Evolutionary conservation across 306 rosid species (phyloP).

Genomic region (Sicyos edulis): DNA sequence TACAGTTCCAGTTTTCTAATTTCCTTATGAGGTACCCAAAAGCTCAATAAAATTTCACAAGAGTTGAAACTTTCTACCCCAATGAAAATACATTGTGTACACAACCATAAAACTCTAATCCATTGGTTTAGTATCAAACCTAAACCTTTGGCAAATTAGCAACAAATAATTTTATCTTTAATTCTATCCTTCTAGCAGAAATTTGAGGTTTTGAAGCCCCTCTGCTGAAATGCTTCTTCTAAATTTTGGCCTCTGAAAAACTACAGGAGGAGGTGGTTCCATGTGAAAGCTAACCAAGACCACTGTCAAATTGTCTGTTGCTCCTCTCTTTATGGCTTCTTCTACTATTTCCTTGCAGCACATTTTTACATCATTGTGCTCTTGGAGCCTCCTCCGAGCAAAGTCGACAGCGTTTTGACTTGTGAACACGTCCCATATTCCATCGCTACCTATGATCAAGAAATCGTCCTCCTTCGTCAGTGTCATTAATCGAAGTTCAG

Average conservation of each 20-base stretch:
- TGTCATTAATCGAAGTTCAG: conserved; percentile 63
- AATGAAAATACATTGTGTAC: conserved; percentile 13
- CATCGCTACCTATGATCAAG: conserved; percentile 83
- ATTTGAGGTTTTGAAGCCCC: conserved; percentile 70
- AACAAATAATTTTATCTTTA: background rate
- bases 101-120: conserved; percentile 1
- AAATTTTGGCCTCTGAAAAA: conserved; percentile 54
- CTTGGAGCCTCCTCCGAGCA: conserved; percentile 68
- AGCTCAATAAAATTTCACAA: conserved; percentile 12
- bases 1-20: conserved; percentile 16
- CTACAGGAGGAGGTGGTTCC: conserved; percentile 61
- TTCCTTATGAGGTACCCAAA: background rate
- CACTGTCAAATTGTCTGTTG: conserved; percentile 69
- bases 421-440: conserved; percentile 80
- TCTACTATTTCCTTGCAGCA: conserved; percentile 78
- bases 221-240: conserved; percentile 80
- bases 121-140: conserved; percentile 7
- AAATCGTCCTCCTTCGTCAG: conserved; percentile 76
- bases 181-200: conserved; percentile 37
- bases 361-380: conserved; percentile 70
- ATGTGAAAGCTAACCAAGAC: conserved; percentile 73
- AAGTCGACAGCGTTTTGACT: conserved; percentile 80
- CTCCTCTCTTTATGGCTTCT: conserved; percentile 69
- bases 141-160: background rate
- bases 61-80: background rate